Conservation (phyloP, 202 grass and related monocot genomes). For the Digitaria exilis region DNA sequence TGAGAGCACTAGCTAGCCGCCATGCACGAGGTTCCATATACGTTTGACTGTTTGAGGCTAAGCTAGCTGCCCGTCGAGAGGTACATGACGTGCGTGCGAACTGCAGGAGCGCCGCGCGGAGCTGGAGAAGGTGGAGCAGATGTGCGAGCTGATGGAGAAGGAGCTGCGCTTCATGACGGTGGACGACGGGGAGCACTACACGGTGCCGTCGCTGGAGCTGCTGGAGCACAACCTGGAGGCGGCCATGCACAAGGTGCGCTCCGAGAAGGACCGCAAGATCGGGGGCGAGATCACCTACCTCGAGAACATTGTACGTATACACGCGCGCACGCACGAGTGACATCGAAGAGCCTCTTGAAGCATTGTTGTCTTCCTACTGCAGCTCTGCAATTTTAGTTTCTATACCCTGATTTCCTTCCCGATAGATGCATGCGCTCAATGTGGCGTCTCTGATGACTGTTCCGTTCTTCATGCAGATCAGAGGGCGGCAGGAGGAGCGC, state of each 20-base stretch:
- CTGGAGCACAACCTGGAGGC: constrained; percentile 81
- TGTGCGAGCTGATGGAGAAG: constrained; percentile 82
- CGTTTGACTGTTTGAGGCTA: too few relatives aligned
- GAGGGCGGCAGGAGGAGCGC: constrained; percentile 68
- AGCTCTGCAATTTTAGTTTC: neutral
- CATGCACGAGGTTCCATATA: too few relatives aligned
- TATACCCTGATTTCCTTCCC: neutral
- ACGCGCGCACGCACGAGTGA: neutral
- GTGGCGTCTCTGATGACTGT: neutral
- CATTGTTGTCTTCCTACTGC: neutral
- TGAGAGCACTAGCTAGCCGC: too few relatives aligned
- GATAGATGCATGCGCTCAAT: neutral
- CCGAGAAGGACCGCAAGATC: constrained; percentile 87
- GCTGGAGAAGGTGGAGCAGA: constrained; percentile 69
- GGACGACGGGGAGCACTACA: constrained; percentile 63
- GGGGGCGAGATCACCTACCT: constrained; percentile 73
- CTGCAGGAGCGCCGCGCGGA: constrained; percentile 88
- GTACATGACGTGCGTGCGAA: too few relatives aligned
- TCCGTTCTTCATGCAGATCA: constrained; percentile 58
- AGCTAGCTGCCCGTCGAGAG: too few relatives aligned
- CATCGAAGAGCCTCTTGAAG: neutral
- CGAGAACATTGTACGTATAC: constrained; percentile 59
- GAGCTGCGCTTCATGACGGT: constrained; percentile 91
- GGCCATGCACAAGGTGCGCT: constrained; percentile 72
- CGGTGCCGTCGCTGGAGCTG: constrained; percentile 66